Evolutionary conservation across 345 rosid genomes (phyloP).

Genomic region (Dovyalis caffra): DNA sequence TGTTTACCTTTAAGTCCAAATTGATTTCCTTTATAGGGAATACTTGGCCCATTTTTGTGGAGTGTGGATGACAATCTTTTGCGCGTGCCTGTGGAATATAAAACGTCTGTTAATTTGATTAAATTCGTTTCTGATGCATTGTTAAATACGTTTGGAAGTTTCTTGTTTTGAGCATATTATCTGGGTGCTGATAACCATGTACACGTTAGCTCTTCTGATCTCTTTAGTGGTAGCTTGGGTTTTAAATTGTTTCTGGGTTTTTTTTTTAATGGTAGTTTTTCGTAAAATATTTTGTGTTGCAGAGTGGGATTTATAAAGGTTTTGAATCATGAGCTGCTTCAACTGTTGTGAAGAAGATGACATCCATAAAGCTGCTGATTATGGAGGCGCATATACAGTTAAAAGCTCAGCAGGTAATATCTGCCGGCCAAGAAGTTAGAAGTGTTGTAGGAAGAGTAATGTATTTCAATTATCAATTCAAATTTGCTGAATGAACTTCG

Average conservation of each 20-base stretch:
- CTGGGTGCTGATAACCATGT: background rate
- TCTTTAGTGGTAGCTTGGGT: background rate
- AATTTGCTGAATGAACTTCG: background rate
- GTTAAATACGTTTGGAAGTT: background rate
- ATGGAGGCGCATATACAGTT: constrained; percentile 52
- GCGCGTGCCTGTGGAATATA: background rate
- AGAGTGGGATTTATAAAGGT: constrained; percentile 9
- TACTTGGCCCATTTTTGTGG: background rate
- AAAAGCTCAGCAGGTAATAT: constrained; percentile 65
- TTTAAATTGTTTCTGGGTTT: background rate
- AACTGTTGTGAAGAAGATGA: constrained; percentile 80
- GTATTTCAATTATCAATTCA: background rate
- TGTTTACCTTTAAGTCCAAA: background rate
- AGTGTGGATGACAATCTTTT: background rate
- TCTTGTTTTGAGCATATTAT: background rate
- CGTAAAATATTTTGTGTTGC: constrained; percentile 9
- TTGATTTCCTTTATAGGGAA: background rate
- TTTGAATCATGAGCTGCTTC: constrained; percentile 75
- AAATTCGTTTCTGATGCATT: background rate
- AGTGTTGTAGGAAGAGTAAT: background rate
- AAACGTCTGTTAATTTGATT: background rate
- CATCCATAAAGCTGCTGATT: constrained; percentile 60
- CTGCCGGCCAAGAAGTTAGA: background rate
- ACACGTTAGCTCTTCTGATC: background rate
- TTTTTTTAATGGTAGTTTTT: background rate